Base-by-base conservation (phyloP, 2,329 filamentous ascomycete genomes). In the Phialophora verrucosa region DNA sequence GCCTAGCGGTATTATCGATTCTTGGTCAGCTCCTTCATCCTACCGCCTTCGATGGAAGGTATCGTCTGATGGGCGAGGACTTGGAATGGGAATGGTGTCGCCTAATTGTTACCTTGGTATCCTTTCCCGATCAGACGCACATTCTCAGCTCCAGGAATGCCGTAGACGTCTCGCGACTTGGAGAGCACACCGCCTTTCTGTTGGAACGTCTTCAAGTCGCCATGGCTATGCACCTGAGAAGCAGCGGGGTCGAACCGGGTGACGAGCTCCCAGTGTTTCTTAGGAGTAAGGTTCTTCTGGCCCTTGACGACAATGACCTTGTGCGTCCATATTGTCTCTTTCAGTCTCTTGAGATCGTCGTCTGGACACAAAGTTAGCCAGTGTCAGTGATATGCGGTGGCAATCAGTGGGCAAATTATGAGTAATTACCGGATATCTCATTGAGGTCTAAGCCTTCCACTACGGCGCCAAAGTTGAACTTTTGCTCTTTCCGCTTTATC, bases 231-330 rank as follows among this genome's bases (percentile, higher is more conserved):
- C 1, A 82, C 74, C 47, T 78, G 71, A 1, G 76, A 75, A 8
- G 80, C 79, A 5, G 75, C 65, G 0, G 80, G 80, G 54, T 83
- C 81, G 63, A 82, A 79, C 5, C 78, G 75, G 4, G 75, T 78
- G 11, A 83, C 78, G 1, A 83, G 73, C 54, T 82, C 79, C 81
- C 79, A 83, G 56, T 82, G 80, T 70, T 81, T 81, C 42, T 75
- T 74, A 2, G 81, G 80, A 8, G 72, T 69, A 0, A 83, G 74
- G 42, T 79, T 65, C 29, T 78, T 73, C 65, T 83, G 81, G n/a
- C 76, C 77, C 69, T 79, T 81, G 44, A 82, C 76, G 27, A 82
- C 74, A 10, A 82, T 72, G 3, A 82, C 73, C 71, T 82, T 81
- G 69, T 82, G 77, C 7, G 71, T 78, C 79, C 80, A 80, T 65